A percentile compares a stretch with the other conserved stretches of the same genome.
Conservation (phyloP, 1,284 basidiomycete genomes). For the Coniferiporia sulphurascens region DNA sequence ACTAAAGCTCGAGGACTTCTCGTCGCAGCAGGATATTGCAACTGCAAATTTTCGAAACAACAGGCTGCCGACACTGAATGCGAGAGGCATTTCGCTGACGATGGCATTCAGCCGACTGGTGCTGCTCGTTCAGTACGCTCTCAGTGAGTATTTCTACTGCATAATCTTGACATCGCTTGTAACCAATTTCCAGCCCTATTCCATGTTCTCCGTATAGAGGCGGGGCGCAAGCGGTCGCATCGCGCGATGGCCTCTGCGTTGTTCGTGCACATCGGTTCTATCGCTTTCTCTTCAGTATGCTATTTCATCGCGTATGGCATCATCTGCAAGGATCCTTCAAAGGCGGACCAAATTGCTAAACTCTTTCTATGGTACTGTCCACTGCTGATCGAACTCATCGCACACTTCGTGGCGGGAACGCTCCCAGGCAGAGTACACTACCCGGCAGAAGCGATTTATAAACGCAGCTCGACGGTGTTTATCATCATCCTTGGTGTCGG, state of each 20-base stretch:
- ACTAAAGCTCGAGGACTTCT: slow-evolving; percentile 3
- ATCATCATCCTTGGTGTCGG: slow-evolving; percentile 19
- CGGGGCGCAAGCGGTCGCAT: not conserved
- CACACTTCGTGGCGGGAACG: slow-evolving; percentile 15
- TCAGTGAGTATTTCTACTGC: slow-evolving; percentile 11
- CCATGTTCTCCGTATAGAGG: slow-evolving; percentile 9
- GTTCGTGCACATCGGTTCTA: slow-evolving; percentile 18
- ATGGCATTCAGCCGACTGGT: slow-evolving; percentile 20
- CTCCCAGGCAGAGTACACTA: slow-evolving; percentile 17
- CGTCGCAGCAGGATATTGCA: slow-evolving; percentile 3
- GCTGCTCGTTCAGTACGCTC: slow-evolving; percentile 17
- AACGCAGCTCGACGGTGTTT: slow-evolving; percentile 16
- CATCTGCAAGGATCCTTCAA: slow-evolving; percentile 12
- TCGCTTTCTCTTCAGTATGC: slow-evolving; percentile 17
- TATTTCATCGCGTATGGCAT: slow-evolving; percentile 15
- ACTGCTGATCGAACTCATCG: slow-evolving; percentile 15
- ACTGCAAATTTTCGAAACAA: slow-evolving; percentile 3
- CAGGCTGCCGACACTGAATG: slow-evolving; percentile 18
- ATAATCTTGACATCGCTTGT: not conserved
- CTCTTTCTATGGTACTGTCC: slow-evolving; percentile 20
- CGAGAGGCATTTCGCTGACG: slow-evolving; percentile 18
- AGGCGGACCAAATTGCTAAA: slow-evolving; percentile 14
- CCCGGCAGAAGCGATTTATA: slow-evolving; percentile 14
- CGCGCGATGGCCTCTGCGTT: not conserved
- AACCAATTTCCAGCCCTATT: slow-evolving; percentile 4